Percentiles rank a stretch among this genome's conserved stretches.
Conservation (phyloP, 2,329 filamentous ascomycete species). For the Acarospora socialis region DNA sequence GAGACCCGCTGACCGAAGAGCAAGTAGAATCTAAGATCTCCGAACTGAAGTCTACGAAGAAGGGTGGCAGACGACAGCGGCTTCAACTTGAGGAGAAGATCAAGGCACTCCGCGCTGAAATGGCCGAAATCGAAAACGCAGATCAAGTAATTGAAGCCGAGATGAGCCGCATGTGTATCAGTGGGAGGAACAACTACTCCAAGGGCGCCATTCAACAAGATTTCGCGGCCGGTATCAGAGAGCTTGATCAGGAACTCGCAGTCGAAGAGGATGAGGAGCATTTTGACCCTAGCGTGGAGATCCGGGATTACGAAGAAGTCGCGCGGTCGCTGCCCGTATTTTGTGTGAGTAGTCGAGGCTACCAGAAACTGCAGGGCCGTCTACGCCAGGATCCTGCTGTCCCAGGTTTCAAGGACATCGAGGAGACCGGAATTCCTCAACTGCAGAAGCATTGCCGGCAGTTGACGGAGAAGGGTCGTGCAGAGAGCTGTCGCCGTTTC, state of each 20-base stretch:
- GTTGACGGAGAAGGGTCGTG: conserved; percentile 38
- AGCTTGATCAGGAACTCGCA: conserved; percentile 43
- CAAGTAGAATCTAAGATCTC: conserved; percentile 30
- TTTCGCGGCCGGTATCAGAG: conserved; percentile 45
- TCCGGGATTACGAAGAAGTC: conserved; percentile 44
- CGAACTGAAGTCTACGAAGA: conserved; percentile 30
- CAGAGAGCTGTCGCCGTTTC: conserved; percentile 33
- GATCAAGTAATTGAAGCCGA: conserved; percentile 21
- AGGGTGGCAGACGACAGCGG: conserved; percentile 21
- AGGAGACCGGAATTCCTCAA: conserved; percentile 46
- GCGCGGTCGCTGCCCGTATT: conserved; percentile 46
- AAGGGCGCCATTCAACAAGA: conserved; percentile 41
- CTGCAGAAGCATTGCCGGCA: conserved; percentile 45
- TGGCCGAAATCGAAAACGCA: conserved; percentile 19
- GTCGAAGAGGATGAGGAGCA: conserved; percentile 39
- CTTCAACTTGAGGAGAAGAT: conserved; percentile 19
- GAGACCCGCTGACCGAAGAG: conserved; percentile 26
- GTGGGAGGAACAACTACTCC: conserved; percentile 42
- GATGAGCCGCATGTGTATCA: conserved; percentile 33
- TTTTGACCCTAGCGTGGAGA: conserved; percentile 41
- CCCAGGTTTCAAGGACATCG: conserved; percentile 36
- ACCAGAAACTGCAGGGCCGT: conserved; percentile 46
- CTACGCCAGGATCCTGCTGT: conserved; percentile 38
- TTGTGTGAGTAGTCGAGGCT: conserved; percentile 48
- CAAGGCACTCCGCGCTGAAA: conserved; percentile 18